These are phyloP conservation scores for Pseudogymnoascus sp. DNA, from an alignment of 2,329 filamentous ascomycete species.

Conservation along the genomic window DNA sequence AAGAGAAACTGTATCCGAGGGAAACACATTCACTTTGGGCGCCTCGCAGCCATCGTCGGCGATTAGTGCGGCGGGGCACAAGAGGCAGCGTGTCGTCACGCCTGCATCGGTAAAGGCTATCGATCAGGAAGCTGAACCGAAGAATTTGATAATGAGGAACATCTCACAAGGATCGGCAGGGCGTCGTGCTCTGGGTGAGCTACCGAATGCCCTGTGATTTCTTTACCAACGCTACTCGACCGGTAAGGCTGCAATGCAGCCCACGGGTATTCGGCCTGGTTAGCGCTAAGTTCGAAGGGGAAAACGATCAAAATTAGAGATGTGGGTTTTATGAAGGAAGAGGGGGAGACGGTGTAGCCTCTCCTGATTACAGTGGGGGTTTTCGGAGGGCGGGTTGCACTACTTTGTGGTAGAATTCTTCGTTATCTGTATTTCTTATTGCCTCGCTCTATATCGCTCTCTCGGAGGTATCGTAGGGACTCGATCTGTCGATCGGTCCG, in stretches of 20 bases:
- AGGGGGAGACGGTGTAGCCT: not conserved
- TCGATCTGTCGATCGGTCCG: constrained; percentile 3
- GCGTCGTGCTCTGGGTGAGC: constrained; percentile 2
- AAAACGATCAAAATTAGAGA: constrained; percentile 3
- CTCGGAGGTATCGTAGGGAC: not conserved
- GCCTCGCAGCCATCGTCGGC: constrained; percentile 16
- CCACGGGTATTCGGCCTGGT: constrained; percentile 7
- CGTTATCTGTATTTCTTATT: constrained; percentile 7
- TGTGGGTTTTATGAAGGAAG: constrained; percentile 4
- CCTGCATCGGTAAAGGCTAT: constrained; percentile 39
- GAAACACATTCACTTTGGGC: constrained; percentile 16
- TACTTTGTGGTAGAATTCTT: constrained; percentile 1
- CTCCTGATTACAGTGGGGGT: not conserved
- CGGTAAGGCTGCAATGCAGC: constrained; percentile 5
- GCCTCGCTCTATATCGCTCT: constrained; percentile 6
- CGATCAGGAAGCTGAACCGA: constrained; percentile 42
- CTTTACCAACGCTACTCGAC: not conserved
- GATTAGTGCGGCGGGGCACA: constrained; percentile 25
- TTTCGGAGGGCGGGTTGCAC: not conserved
- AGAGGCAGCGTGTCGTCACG: constrained; percentile 42
- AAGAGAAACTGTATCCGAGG: not conserved
- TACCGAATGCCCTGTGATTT: constrained; percentile 1
- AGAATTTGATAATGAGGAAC: constrained; percentile 17
- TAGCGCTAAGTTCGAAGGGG: not conserved
- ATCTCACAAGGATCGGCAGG: constrained; percentile 4